Conservation (phyloP, 2,329 filamentous ascomycete species). For the Cercospora sp. region DNA sequence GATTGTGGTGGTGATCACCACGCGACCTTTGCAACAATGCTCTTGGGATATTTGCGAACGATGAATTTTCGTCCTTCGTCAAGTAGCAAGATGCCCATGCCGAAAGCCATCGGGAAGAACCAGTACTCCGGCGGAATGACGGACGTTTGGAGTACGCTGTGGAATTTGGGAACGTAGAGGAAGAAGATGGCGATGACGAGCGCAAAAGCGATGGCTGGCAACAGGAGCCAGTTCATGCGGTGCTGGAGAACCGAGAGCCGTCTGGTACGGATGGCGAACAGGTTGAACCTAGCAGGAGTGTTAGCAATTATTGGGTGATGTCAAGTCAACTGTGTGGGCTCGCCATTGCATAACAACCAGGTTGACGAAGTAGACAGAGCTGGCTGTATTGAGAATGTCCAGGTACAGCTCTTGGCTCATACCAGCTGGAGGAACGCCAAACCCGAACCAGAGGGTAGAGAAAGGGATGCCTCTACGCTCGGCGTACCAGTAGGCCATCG, state of each 20-base stretch:
- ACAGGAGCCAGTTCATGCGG: constrained; percentile 68
- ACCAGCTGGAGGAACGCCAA: constrained; percentile 55
- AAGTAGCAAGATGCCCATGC: constrained; percentile 61
- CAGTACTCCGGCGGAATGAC: constrained; percentile 70
- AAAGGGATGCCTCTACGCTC: constrained; percentile 62
- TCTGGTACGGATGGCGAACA: constrained; percentile 65
- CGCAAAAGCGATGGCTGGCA: constrained; percentile 69
- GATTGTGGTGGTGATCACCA: constrained; percentile 52
- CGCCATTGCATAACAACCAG: constrained; percentile 68
- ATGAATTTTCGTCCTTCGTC: constrained; percentile 67
- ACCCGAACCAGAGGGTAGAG: constrained; percentile 66
- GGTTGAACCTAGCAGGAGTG: constrained; percentile 62
- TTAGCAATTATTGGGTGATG: not conserved
- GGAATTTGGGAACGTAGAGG: constrained; percentile 65
- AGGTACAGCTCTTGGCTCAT: constrained; percentile 54
- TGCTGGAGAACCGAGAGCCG: constrained; percentile 68
- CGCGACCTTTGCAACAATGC: constrained; percentile 60
- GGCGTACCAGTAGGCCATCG: constrained; percentile 51
- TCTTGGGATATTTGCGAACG: constrained; percentile 60
- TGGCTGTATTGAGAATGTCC: constrained; percentile 62
- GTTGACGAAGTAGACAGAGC: constrained; percentile 76
- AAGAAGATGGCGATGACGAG: constrained; percentile 67
- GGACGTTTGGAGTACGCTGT: constrained; percentile 61
- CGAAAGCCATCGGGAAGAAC: constrained; percentile 75
- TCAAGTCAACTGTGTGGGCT: not conserved